phyloP scores from a whole-genome alignment of 306 rosid species.

The Hippophae tibetana region DNA sequence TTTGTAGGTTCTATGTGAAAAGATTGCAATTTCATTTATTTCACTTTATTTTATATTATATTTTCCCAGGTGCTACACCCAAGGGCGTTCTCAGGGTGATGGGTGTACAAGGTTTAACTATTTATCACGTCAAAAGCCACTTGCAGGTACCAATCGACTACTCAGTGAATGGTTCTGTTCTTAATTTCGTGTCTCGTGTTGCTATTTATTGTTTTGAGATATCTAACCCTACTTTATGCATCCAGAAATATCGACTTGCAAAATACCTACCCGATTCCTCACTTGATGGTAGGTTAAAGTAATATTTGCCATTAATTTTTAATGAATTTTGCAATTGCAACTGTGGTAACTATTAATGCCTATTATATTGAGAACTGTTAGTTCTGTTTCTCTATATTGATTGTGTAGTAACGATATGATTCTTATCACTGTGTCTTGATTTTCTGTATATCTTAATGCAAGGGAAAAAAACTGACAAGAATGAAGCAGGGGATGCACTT shows the following conservation, averaged over 20 bases:
- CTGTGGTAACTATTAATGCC: background rate
- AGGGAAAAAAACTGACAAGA: slow-evolving; percentile 85
- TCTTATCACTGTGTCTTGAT: slow-evolving; percentile 22
- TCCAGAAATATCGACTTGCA: slow-evolving; percentile 95
- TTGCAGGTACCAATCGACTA: slow-evolving; percentile 53
- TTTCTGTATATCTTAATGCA: slow-evolving; percentile 34
- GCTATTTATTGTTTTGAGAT: background rate
- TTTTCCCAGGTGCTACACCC: slow-evolving; percentile 81
- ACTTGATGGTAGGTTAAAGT: slow-evolving; percentile 66
- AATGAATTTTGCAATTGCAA: slow-evolving; percentile 6
- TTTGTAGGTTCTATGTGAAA: too few species aligned
- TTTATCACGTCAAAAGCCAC: slow-evolving; percentile 96
- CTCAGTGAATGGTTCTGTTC: background rate
- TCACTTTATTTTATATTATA: background rate
- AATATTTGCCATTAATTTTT: slow-evolving; percentile 8
- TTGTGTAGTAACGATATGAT: background rate
- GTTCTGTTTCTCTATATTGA: slow-evolving; percentile 9
- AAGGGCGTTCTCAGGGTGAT: slow-evolving; percentile 97
- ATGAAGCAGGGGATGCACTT: slow-evolving; percentile 71
- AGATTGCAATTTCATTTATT: too few species aligned
- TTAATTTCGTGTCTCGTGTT: background rate
- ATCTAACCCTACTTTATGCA: slow-evolving; percentile 16
- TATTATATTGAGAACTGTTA: background rate
- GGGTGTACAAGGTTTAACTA: slow-evolving; percentile 95
- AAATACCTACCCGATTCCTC: slow-evolving; percentile 83